Evolutionary conservation across 129 eudicot species (phyloP).

Genomic region (Smallanthus sonchifolius): DNA sequence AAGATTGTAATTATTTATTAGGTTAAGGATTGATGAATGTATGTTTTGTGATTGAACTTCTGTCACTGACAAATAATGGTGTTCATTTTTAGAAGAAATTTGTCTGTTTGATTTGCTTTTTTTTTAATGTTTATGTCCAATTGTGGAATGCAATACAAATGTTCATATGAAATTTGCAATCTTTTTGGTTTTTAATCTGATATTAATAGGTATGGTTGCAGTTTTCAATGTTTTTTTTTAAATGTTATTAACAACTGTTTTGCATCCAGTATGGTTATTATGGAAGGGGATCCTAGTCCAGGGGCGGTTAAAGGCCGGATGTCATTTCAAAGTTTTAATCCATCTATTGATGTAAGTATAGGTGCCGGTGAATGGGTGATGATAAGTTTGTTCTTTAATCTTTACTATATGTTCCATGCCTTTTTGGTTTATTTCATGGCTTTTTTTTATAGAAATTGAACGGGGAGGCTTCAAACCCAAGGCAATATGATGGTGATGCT

Average conservation of each 20-base stretch:
- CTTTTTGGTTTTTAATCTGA: background rate
- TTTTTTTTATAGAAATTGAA: conserved; percentile 57
- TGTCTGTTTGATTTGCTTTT: background rate
- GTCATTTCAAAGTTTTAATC: conserved; percentile 89
- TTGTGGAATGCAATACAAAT: background rate
- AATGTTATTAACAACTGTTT: background rate
- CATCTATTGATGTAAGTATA: conserved; percentile 84
- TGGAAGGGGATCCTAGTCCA: conserved; percentile 96
- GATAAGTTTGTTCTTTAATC: background rate
- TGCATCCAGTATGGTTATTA: conserved; percentile 66
- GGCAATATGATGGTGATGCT: conserved; percentile 49
- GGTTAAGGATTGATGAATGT: background rate
- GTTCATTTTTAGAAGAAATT: background rate
- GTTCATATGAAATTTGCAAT: background rate
- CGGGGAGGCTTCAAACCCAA: conserved; percentile 41
- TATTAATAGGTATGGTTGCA: background rate
- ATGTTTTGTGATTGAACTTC: no score
- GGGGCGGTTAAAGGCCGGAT: conserved; percentile 77
- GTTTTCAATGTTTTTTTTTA: background rate
- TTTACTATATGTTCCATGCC: background rate
- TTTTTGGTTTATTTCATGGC: background rate
- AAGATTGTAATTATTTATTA: no score
- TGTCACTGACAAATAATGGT: no score
- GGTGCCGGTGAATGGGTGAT: conserved; percentile 1
- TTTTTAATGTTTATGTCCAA: no score